phyloP scores from a whole-genome alignment of 352 stramenopile genomes.

The Phytophthora sp. region DNA sequence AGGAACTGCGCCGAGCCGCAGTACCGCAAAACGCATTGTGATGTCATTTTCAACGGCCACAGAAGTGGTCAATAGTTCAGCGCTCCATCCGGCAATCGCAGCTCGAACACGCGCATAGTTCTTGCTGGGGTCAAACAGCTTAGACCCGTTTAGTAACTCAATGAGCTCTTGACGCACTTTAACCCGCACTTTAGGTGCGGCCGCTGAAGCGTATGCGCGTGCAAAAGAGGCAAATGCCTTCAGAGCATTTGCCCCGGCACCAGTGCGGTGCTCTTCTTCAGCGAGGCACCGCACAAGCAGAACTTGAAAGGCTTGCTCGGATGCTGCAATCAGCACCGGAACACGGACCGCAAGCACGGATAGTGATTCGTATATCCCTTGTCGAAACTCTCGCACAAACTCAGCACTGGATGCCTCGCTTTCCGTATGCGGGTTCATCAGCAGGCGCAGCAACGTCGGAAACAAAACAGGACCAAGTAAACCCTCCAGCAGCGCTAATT shows the following conservation, averaged over 20 bases:
- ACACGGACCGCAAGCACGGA: constrained; percentile 47
- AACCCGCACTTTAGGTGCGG: constrained; percentile 24
- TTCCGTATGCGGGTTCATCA: constrained; percentile 70
- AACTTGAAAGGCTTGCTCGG: constrained; percentile 78
- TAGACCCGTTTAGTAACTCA: constrained; percentile 57
- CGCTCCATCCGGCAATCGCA: constrained; percentile 68
- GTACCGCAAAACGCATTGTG: constrained; percentile 63
- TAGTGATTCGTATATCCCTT: constrained; percentile 70
- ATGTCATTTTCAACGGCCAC: constrained; percentile 26
- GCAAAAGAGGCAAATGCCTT: constrained; percentile 67
- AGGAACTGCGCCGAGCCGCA: constrained; percentile 45
- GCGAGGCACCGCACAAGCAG: constrained; percentile 66
- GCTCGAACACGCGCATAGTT: constrained; percentile 71
- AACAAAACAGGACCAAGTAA: constrained; percentile 74
- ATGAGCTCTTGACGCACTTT: constrained; percentile 62
- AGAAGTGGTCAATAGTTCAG: constrained; percentile 36
- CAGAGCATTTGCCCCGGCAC: constrained; percentile 61
- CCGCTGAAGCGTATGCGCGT: constrained; percentile 42
- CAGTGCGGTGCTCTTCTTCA: constrained; percentile 55
- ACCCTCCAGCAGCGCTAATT: constrained; percentile 43
- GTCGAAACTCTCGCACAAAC: constrained; percentile 61
- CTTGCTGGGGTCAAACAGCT: constrained; percentile 61
- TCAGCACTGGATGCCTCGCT: constrained; percentile 44
- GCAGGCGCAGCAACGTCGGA: constrained; percentile 62
- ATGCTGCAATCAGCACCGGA: constrained; percentile 49